phyloP scores from a whole-genome alignment of 2,329 filamentous ascomycete genomes.

The Monilinia vaccinii-corymbosi region DNA sequence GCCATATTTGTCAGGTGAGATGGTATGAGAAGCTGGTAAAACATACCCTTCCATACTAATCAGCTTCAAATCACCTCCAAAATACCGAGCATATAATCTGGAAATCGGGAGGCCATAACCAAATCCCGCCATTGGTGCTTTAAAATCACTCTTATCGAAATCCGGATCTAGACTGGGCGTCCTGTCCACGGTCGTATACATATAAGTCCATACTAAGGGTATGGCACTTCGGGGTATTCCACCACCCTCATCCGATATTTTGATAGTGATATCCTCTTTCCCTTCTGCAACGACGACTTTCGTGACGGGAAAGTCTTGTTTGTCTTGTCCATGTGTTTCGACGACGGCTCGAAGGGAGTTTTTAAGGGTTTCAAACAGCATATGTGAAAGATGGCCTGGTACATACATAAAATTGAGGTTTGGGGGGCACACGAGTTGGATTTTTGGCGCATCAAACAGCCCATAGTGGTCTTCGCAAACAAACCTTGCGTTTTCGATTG shows the following conservation, averaged over 20 bases:
- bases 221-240: constrained; percentile 90
- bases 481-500: constrained; percentile 97
- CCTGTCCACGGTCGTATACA: constrained; percentile 98
- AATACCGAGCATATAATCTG: constrained; percentile 89
- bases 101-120: constrained; percentile 97
- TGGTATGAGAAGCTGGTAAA: neutral
- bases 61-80: constrained; percentile 91
- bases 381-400: constrained; percentile 95
- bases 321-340: constrained; percentile 88
- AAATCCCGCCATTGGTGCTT: constrained; percentile 97
- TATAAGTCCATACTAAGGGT: constrained; percentile 98
- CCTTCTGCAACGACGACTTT: constrained; percentile 97
- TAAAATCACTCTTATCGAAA: constrained; percentile 98
- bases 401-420: constrained; percentile 99
- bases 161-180: constrained; percentile 93
- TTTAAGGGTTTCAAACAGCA: constrained; percentile 98
- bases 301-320: constrained; percentile 90
- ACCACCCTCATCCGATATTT: constrained; percentile 92
- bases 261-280: constrained; percentile 98
- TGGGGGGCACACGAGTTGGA: constrained; percentile 91
- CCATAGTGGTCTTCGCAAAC: constrained; percentile 99
- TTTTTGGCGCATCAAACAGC: constrained; percentile 90
- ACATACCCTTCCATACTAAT: constrained; percentile 98
- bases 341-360: constrained; percentile 96
- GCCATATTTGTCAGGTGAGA: constrained; percentile 3